Percentiles rank a stretch among this genome's conserved stretches.
These are phyloP conservation scores for Colletotrichum horii DNA, from an alignment of 2,329 filamentous ascomycete species.

Conservation along the genomic window DNA sequence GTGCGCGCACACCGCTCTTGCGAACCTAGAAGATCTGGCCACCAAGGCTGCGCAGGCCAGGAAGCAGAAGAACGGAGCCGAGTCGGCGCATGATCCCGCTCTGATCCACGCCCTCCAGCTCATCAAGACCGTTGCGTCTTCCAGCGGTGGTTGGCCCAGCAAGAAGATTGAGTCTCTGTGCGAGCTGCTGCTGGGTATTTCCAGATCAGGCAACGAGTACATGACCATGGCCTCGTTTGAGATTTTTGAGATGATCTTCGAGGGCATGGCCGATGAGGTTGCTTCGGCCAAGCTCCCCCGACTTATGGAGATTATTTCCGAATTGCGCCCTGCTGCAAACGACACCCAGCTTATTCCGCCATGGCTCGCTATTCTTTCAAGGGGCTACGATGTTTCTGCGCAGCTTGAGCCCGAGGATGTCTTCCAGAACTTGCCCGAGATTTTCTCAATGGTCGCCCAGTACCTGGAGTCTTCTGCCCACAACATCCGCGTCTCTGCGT, in stretches of 20 bases:
- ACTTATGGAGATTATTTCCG: conserved; percentile 88
- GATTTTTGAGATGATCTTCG: conserved; percentile 96
- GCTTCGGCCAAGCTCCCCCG: conserved; percentile 89
- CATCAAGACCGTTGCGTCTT: conserved; percentile 85
- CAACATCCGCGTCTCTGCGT: conserved; percentile 93
- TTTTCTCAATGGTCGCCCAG: conserved; percentile 79
- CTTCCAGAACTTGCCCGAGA: conserved; percentile 84
- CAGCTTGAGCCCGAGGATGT: conserved; percentile 90
- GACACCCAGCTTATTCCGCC: conserved; percentile 94
- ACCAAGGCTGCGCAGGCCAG: conserved; percentile 64
- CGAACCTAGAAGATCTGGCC: conserved; percentile 78
- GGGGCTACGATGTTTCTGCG: conserved; percentile 92
- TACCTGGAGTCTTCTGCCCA: conserved; percentile 88
- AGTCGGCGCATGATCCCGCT: conserved; percentile 74
- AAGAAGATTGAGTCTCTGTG: conserved; percentile 93
- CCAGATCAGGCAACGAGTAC: conserved; percentile 89
- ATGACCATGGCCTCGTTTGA: conserved; percentile 97
- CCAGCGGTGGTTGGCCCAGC: conserved; percentile 93
- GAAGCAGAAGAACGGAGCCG: conserved; percentile 67
- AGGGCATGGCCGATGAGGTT: conserved; percentile 86
- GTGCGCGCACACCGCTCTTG: conserved; percentile 90
- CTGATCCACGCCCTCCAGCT: conserved; percentile 92
- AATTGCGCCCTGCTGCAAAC: conserved; percentile 88
- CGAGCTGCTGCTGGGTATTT: conserved; percentile 87
- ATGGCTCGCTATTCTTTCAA: conserved; percentile 94